Conservation (phyloP, 192 early-diverging fungal species). For the Entophlyctis helioformis region DNA sequence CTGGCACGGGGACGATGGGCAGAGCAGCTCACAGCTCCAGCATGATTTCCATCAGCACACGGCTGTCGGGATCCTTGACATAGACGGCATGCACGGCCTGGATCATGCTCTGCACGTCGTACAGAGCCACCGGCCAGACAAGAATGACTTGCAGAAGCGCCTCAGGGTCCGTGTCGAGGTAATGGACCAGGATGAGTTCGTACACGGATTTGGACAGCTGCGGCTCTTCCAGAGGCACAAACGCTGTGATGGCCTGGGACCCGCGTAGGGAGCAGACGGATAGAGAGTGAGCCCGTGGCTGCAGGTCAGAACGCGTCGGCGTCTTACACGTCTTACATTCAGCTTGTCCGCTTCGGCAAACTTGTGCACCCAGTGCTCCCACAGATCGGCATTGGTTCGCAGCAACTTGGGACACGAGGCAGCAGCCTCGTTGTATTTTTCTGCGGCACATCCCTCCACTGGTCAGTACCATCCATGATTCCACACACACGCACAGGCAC, state of each 20-base stretch:
- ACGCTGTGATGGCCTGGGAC: slow-evolving; percentile 51
- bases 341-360: slow-evolving; percentile 76
- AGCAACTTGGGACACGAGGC: slow-evolving; percentile 62
- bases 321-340: no score
- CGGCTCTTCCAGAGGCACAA: slow-evolving; percentile 66
- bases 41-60: slow-evolving; percentile 55
- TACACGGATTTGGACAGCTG: slow-evolving; percentile 69
- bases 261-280: no score
- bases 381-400: slow-evolving; percentile 48
- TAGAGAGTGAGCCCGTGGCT: no score
- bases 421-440: slow-evolving; percentile 58
- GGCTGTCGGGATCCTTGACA: slow-evolving; percentile 39
- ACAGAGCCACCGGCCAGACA: slow-evolving; percentile 70
- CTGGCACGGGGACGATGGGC: no score
- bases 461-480: no score
- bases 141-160: slow-evolving; percentile 53
- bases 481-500: no score
- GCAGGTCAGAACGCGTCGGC: no score
- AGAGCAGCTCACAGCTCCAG: no score
- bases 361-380: slow-evolving; percentile 88
- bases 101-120: slow-evolving; percentile 62
- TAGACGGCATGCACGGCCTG: slow-evolving; percentile 61
- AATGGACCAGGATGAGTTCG: slow-evolving; percentile 71
- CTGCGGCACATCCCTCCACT: not conserved
- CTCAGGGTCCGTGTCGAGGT: slow-evolving; percentile 53